Percentiles rank a stretch among this genome's conserved stretches.
phyloP scores from a whole-genome alignment of 2,329 filamentous ascomycete species.

The Aspergillus pseudoviridinutans region DNA sequence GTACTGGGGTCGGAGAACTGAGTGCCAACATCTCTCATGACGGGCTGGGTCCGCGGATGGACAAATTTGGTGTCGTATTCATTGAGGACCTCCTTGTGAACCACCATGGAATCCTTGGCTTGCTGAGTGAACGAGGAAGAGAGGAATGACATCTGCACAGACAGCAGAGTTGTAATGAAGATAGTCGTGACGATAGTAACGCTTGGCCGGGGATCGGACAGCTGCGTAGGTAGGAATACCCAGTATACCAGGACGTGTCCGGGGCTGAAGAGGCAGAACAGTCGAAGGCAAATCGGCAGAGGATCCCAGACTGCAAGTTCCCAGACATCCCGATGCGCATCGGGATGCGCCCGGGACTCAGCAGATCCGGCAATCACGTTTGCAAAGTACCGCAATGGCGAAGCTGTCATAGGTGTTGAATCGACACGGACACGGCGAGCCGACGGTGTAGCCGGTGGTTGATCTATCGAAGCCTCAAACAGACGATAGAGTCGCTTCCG shows the following conservation, averaged over 20 bases:
- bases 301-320: constrained; percentile 93
- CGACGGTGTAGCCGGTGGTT: constrained; percentile 72
- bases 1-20: constrained; percentile 58
- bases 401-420: constrained; percentile 71
- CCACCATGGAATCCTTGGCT: constrained; percentile 74
- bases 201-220: constrained; percentile 75
- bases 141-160: constrained; percentile 70
- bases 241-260: constrained; percentile 89
- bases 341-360: constrained; percentile 76
- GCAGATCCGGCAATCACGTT: constrained; percentile 67
- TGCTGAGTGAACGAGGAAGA: constrained; percentile 76
- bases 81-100: constrained; percentile 87
- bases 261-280: constrained; percentile 90
- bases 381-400: constrained; percentile 72
- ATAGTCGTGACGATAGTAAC: constrained; percentile 80
- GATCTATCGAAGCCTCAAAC: constrained; percentile 81
- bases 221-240: constrained; percentile 74
- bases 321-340: constrained; percentile 80
- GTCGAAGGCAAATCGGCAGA: constrained; percentile 70
- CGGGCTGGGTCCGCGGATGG: constrained; percentile 78
- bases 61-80: constrained; percentile 98
- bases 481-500: constrained; percentile 83
- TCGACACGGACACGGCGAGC: constrained; percentile 85
- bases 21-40: constrained; percentile 73
- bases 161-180: constrained; percentile 70